These are phyloP conservation scores for Suhomyces wounanorum DNA, from an alignment of 1,139 yeast species.

Conservation along the genomic window DNA sequence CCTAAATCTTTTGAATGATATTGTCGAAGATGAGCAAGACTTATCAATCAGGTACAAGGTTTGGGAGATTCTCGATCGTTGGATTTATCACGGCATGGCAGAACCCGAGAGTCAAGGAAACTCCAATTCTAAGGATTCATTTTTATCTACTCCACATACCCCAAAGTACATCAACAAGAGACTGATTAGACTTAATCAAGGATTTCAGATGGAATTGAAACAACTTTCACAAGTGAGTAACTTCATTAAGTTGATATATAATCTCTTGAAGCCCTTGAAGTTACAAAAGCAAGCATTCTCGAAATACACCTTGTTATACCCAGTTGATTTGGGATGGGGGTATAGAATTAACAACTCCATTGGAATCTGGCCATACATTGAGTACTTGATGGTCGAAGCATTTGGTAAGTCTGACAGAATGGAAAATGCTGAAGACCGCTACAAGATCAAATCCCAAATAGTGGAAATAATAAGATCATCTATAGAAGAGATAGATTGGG, in stretches of 20 bases:
- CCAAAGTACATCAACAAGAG: conserved; percentile 28
- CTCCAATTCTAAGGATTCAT: conserved; percentile 7
- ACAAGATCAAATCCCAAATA: conserved; percentile 54
- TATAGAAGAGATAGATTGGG: conserved; percentile 64
- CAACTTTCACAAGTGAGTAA: conserved; percentile 62
- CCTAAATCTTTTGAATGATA: conserved; percentile 46
- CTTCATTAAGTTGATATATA: conserved; percentile 54
- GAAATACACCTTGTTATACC: conserved; percentile 53
- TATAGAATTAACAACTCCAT: conserved; percentile 51
- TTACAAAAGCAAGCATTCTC: conserved; percentile 35
- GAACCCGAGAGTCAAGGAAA: conserved; percentile 14
- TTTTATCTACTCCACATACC: conserved; percentile 17
- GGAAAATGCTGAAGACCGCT: conserved; percentile 38
- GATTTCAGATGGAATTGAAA: conserved; percentile 35
- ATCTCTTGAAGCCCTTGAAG: conserved; percentile 28
- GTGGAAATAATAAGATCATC: conserved; percentile 55
- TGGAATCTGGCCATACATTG: conserved; percentile 83
- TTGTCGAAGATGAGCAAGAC: conserved; percentile 44
- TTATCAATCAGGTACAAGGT: conserved; percentile 45
- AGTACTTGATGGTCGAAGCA: conserved; percentile 66
- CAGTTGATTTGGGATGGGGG: conserved; percentile 61
- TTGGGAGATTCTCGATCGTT: conserved; percentile 74
- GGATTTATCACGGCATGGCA: conserved; percentile 56
- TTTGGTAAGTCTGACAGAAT: conserved; percentile 48
- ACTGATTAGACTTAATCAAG: conserved; percentile 34